Conservation (phyloP, 2,329 filamentous ascomycete genomes). For the Cytospora mali region DNA sequence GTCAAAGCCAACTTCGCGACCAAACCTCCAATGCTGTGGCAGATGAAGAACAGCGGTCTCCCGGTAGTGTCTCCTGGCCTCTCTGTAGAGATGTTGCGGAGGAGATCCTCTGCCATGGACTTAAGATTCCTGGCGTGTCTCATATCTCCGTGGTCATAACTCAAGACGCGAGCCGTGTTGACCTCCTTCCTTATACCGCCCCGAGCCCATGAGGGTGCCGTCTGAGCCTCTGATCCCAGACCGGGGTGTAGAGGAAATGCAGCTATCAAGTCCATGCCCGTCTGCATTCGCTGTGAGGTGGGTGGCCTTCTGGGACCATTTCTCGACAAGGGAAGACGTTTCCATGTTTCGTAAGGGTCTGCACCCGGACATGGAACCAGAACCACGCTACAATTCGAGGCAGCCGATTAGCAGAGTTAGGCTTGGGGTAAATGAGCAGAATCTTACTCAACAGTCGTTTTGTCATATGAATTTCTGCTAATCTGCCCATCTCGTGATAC, state of each 20-base stretch:
- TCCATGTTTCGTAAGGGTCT: conserved; percentile 51
- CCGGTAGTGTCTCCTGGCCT: conserved; percentile 25
- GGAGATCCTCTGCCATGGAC: conserved; percentile 46
- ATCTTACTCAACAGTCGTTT: conserved; percentile 48
- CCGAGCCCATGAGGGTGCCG: conserved; percentile 48
- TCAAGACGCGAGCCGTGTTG: conserved; percentile 47
- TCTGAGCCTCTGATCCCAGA: conserved; percentile 33
- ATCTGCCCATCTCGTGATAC: conserved; percentile 38
- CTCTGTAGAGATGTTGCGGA: conserved; percentile 41
- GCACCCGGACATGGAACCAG: conserved; percentile 53
- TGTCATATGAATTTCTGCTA: conserved; percentile 43
- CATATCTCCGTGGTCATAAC: conserved; percentile 49
- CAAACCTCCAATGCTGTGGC: conserved; percentile 59
- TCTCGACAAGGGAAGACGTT: conserved; percentile 47
- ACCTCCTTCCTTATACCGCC: conserved; percentile 52
- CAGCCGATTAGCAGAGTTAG: not conserved
- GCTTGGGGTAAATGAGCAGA: not conserved
- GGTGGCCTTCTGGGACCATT: conserved; percentile 43
- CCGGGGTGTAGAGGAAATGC: not conserved
- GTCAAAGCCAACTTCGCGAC: conserved; percentile 57
- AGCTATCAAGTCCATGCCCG: conserved; percentile 6
- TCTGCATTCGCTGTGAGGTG: conserved; percentile 31
- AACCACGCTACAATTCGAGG: conserved; percentile 37
- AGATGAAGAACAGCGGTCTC: conserved; percentile 58
- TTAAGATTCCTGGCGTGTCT: conserved; percentile 43